Evolutionary conservation across 192 early-diverging fungal genomes (phyloP), one percentile per base, ranked within the genome.

Genomic region (Backusella australiensis): DNA sequence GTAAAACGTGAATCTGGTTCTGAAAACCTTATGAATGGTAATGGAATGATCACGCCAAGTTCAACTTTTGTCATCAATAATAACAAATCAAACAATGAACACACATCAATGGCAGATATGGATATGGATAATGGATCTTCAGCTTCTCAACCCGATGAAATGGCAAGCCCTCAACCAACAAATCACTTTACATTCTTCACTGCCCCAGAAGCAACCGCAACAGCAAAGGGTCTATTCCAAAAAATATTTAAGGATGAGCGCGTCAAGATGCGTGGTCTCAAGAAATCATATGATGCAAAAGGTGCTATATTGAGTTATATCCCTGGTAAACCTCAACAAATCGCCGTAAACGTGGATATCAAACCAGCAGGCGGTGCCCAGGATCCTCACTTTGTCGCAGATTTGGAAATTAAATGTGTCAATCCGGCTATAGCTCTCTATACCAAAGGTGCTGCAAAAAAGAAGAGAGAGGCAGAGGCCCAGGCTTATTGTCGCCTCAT

Each of bases 261-360:
- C 26, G 56, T 63, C n/a, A 63, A 63, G 26, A 63, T 63, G 56
- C 56, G 56, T 29, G 56, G 56, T 0, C 26, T 63, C 21, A 63
- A 63, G 23, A 63, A 63, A 29, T 63, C 56, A 29, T 63, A 63
- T 63, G 56, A 63, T 63, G 56, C 56, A 63, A 63, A 63, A 11
- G 56, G 56, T 63, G 56, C 56, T 1, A 63, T 63, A 63, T 26
- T 63, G n/a, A 63, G 56, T 29, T 63, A 63, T 63, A 23, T 63
- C 2, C 56, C 56, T 26, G 26, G 23, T 11, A 63, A 63, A 63
- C 56, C 46, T 19, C 19, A 63, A 4, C 12, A 11, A 14, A 29
- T 63, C 12, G 11, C 6, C 26, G 56, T 63, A 3, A 63, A 63
- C 0, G 56, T 63, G 56, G 26, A 63, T 1, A 29, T 63, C n/a